These are phyloP conservation scores for Colletotrichum sp. DNA, from an alignment of 2,329 filamentous ascomycete species.

Conservation along the genomic window DNA sequence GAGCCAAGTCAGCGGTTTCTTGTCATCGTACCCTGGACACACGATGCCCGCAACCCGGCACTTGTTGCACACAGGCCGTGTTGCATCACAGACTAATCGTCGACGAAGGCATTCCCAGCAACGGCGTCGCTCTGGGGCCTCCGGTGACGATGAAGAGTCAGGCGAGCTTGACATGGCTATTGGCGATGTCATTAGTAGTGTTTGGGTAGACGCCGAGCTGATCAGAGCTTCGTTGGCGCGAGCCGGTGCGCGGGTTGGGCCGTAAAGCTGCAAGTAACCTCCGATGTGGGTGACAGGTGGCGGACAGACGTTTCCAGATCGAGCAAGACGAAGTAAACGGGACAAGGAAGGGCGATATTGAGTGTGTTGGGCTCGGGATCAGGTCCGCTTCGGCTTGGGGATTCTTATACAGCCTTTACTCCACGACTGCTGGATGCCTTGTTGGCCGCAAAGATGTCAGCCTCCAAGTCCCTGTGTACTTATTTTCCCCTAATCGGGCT, in stretches of 20 bases:
- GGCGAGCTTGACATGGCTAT: neutral
- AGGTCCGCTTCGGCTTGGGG: neutral
- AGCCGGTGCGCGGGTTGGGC: neutral
- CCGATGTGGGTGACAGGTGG: neutral
- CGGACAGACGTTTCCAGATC: neutral
- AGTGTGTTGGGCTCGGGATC: neutral
- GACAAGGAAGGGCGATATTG: neutral
- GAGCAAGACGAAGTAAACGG: constrained; percentile 4
- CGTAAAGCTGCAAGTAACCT: neutral
- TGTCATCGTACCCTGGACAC: constrained; percentile 44
- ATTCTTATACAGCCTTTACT: constrained; percentile 1
- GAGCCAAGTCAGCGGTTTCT: constrained; percentile 43
- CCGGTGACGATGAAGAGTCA: neutral
- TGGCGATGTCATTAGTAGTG: neutral
- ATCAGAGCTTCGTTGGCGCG: neutral
- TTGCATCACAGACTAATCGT: constrained; percentile 43
- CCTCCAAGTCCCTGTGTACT: neutral
- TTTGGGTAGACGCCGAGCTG: neutral
- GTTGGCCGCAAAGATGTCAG: neutral
- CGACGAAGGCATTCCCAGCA: constrained; percentile 50
- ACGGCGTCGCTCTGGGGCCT: constrained; percentile 25
- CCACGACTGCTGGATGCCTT: neutral
- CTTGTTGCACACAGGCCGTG: constrained; percentile 38
- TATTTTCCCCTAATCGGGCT: constrained; percentile 15
- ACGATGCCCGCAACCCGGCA: constrained; percentile 36